Conservation (phyloP, 2,329 filamentous ascomycete genomes). For the Xylaria sp. region DNA sequence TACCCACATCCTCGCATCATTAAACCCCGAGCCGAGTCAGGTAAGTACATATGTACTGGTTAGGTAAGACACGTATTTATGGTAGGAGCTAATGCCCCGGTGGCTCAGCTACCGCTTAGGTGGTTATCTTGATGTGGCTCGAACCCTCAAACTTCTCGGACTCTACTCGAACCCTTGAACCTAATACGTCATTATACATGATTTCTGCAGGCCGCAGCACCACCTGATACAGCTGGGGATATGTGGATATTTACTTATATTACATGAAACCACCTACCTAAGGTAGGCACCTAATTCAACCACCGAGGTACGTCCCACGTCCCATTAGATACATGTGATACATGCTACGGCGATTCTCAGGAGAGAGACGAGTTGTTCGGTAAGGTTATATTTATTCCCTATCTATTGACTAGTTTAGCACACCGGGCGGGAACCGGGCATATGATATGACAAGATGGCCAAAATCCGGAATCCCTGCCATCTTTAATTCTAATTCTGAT, state of each 20-base stretch:
- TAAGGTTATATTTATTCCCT: too few relatives aligned
- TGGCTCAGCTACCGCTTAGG: neutral
- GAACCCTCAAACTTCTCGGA: neutral
- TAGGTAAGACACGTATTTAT: too few relatives aligned
- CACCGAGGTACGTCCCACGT: neutral
- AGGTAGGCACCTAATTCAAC: neutral
- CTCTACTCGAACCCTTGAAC: too few relatives aligned
- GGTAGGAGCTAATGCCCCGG: constrained; percentile 1
- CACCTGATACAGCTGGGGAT: neutral
- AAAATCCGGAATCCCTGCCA: too few relatives aligned
- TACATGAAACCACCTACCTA: neutral
- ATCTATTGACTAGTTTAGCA: too few relatives aligned
- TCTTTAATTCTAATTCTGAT: too few relatives aligned
- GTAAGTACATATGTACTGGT: neutral
- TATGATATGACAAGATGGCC: too few relatives aligned
- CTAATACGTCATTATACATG: constrained; percentile 9
- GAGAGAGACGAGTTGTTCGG: too few relatives aligned
- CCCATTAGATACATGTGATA: neutral
- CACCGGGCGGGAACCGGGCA: too few relatives aligned
- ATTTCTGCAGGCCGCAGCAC: neutral
- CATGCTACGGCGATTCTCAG: too few relatives aligned
- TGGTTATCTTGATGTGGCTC: constrained; percentile 2
- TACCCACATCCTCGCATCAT: constrained; percentile 1
- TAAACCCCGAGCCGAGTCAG: constrained; percentile 1
- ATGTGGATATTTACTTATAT: neutral